Evolutionary conservation across 331 rosid species (phyloP).

Genomic region (Phaseolus coccineus): DNA sequence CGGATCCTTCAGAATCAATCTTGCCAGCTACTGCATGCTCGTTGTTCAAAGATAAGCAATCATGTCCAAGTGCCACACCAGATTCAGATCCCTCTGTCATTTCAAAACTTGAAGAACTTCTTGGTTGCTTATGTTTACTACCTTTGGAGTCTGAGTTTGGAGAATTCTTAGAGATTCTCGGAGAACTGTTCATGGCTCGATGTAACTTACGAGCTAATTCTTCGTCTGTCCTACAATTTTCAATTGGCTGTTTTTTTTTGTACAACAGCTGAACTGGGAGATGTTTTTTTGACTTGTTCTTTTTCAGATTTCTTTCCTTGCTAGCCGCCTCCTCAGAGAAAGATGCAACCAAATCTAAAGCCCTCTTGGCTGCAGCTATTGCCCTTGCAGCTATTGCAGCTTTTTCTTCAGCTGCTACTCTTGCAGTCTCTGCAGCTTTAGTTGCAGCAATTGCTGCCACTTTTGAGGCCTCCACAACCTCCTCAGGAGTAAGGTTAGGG

Average conservation of each 20-base stretch:
- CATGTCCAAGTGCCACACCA: slow-evolving; percentile 55
- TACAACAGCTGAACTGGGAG: slow-evolving; percentile 94
- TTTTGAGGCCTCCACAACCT: slow-evolving; percentile 75
- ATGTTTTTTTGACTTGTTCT: slow-evolving; percentile 89
- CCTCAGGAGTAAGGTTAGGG: slow-evolving; percentile 70
- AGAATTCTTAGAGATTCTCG: slow-evolving; percentile 78
- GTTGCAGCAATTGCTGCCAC: slow-evolving; percentile 68
- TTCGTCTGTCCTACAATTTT: slow-evolving; percentile 83
- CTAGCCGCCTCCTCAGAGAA: slow-evolving; percentile 67
- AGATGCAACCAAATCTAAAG: slow-evolving; percentile 87
- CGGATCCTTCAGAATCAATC: slow-evolving; percentile 62
- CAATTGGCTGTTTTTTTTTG: slow-evolving; percentile 81
- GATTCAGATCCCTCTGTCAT: slow-evolving; percentile 59
- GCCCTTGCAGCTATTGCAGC: slow-evolving; percentile 90
- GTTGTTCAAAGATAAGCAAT: slow-evolving; percentile 59
- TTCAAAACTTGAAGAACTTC: slow-evolving; percentile 63
- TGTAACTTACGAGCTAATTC: slow-evolving; percentile 92
- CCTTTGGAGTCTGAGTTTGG: slow-evolving; percentile 72
- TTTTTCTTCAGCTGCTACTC: slow-evolving; percentile 83
- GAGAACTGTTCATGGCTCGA: slow-evolving; percentile 92
- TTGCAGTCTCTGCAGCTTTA: slow-evolving; percentile 79
- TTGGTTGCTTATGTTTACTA: slow-evolving; percentile 73
- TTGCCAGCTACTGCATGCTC: slow-evolving; percentile 62
- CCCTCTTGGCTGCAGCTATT: slow-evolving; percentile 84
- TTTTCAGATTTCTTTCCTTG: slow-evolving; percentile 72